Conservation (phyloP, 306 rosid genomes). For the Coriaria nepalensis region DNA sequence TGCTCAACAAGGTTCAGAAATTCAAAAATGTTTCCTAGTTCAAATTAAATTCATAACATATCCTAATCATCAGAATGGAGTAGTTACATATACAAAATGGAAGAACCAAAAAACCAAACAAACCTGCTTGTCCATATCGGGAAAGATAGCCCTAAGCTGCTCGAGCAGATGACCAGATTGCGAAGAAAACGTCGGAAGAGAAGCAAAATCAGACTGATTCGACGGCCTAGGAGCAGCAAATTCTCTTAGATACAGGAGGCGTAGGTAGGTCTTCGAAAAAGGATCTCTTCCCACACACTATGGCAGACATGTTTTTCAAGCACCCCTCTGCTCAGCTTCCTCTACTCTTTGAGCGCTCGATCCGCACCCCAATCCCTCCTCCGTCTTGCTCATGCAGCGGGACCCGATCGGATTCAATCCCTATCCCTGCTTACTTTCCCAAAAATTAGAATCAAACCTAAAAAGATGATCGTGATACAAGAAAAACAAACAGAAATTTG, state of each 20-base stretch:
- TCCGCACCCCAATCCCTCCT: constrained; percentile 11
- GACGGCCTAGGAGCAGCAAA: constrained; percentile 34
- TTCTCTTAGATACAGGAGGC: constrained; percentile 50
- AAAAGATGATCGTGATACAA: neutral
- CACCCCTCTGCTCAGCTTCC: constrained; percentile 39
- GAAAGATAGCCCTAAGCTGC: constrained; percentile 46
- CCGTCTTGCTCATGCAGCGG: constrained; percentile 38
- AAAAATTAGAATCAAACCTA: neutral
- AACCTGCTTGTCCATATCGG: constrained; percentile 76
- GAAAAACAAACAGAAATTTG: neutral
- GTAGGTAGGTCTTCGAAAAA: constrained; percentile 58
- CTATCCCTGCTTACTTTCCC: neutral
- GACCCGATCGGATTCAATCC: constrained; percentile 12
- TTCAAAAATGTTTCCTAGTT: too few relatives aligned
- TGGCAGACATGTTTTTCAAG: constrained; percentile 73
- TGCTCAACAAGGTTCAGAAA: too few relatives aligned
- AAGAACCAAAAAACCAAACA: neutral
- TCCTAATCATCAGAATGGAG: neutral
- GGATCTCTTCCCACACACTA: constrained; percentile 96
- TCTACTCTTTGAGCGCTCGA: constrained; percentile 18
- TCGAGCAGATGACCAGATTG: constrained; percentile 26
- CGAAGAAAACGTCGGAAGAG: constrained; percentile 13
- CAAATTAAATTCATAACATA: too few relatives aligned
- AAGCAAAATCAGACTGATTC: constrained; percentile 17
- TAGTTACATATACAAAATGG: too few relatives aligned